Percentiles rank a stretch among this genome's conserved stretches.
These are phyloP conservation scores for Ceratocystiopsis minuta DNA, from an alignment of 2,329 filamentous ascomycete genomes.

Conservation along the genomic window DNA sequence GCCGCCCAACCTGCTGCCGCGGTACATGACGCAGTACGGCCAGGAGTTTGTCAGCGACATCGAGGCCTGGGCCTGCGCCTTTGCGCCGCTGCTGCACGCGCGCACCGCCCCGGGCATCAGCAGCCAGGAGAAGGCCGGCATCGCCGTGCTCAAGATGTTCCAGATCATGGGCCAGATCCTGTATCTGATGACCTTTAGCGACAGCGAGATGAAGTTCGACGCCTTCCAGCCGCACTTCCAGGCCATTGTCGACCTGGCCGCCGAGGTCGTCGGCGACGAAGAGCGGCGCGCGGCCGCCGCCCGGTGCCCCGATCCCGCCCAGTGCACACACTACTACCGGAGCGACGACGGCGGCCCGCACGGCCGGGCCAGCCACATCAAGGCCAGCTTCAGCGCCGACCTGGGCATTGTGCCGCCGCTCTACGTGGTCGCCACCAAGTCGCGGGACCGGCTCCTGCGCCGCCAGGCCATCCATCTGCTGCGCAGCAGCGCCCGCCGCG, in stretches of 20 bases:
- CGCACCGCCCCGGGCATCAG: slow-evolving; percentile 29
- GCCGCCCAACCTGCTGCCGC: slow-evolving; percentile 34
- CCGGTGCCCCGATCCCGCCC: slow-evolving; percentile 24
- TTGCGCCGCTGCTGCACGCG: slow-evolving; percentile 33
- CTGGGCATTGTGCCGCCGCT: slow-evolving; percentile 46
- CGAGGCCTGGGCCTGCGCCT: slow-evolving; percentile 35
- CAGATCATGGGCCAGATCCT: slow-evolving; percentile 39
- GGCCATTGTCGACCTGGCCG: slow-evolving; percentile 36
- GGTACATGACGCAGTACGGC: slow-evolving; percentile 28
- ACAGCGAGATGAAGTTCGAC: slow-evolving; percentile 41
- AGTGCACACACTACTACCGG: slow-evolving; percentile 18
- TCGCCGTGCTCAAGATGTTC: slow-evolving; percentile 44
- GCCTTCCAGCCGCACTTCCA: slow-evolving; percentile 32
- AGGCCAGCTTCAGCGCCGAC: slow-evolving; percentile 45
- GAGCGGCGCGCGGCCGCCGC: slow-evolving; percentile 30
- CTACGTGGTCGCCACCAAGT: slow-evolving; percentile 49
- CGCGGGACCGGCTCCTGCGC: slow-evolving; percentile 36
- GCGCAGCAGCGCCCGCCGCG: slow-evolving; percentile 39
- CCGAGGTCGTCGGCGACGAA: slow-evolving; percentile 41
- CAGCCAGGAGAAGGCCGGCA: slow-evolving; percentile 39
- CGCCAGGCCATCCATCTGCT: slow-evolving; percentile 44
- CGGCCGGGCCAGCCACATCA: slow-evolving; percentile 31
- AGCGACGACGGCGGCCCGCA: slow-evolving; percentile 20
- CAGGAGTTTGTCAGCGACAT: slow-evolving; percentile 30
- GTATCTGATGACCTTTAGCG: slow-evolving; percentile 42